These are phyloP conservation scores for Starmerella bombicola DNA, from an alignment of 805 yeast genomes.

Conservation along the genomic window DNA sequence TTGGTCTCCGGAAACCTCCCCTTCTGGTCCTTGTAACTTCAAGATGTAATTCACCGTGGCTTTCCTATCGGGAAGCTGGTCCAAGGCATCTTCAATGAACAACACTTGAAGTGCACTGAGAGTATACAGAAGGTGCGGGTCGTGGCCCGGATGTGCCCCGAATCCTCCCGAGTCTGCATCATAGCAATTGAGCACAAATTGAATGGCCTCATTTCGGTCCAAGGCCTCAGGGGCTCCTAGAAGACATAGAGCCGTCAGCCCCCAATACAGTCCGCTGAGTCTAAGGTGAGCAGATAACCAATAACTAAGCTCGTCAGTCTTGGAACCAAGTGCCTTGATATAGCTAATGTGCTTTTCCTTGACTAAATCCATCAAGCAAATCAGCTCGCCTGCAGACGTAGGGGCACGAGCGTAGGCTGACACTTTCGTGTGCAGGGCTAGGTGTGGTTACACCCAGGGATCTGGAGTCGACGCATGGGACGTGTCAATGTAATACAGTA, in stretches of 20 bases:
- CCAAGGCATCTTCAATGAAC: slow-evolving; percentile 50
- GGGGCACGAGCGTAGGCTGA: no score
- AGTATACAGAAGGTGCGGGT: slow-evolving; percentile 75
- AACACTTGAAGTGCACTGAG: slow-evolving; percentile 76
- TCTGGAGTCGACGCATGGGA: no score
- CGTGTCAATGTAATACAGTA: no score
- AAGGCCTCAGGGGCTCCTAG: slow-evolving; percentile 47
- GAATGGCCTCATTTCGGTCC: slow-evolving; percentile 46
- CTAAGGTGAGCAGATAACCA: slow-evolving; percentile 86
- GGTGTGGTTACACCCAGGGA: no score
- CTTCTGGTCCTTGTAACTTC: slow-evolving; percentile 42
- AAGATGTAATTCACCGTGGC: slow-evolving; percentile 28
- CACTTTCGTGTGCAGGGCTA: no score
- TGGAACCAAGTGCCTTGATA: slow-evolving; percentile 42
- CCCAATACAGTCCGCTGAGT: slow-evolving; percentile 90
- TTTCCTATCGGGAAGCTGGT: slow-evolving; percentile 28
- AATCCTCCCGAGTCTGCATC: slow-evolving; percentile 45
- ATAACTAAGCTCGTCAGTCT: slow-evolving; percentile 54
- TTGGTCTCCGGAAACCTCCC: slow-evolving; percentile 78
- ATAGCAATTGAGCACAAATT: slow-evolving; percentile 60
- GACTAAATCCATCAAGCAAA: slow-evolving; percentile 12
- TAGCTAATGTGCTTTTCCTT: slow-evolving; percentile 48
- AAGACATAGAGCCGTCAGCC: slow-evolving; percentile 59
- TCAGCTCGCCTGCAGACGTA: no score
- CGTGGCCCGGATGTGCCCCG: slow-evolving; percentile 82